These are phyloP conservation scores for Parvularia atlantis DNA, from an alignment of 78 protist genomes.

Conservation along the genomic window DNA sequence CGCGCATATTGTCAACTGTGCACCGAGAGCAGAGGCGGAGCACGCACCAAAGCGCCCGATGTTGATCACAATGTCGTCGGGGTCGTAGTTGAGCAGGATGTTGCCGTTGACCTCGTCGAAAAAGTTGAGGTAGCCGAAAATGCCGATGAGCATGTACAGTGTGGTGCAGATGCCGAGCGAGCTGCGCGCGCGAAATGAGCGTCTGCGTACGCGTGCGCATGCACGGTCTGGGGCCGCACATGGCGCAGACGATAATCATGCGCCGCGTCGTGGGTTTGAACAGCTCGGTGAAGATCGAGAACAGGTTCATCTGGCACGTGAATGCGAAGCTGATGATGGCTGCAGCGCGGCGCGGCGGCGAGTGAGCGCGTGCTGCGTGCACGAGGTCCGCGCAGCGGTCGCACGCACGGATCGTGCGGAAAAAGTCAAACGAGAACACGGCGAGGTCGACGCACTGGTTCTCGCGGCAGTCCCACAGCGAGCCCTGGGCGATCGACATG, in stretches of 20 bases:
- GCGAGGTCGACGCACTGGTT: not conserved
- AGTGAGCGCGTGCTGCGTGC: not conserved
- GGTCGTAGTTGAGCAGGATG: slow-evolving; percentile 14
- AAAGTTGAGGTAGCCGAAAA: slow-evolving; percentile 13
- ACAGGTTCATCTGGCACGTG: not conserved
- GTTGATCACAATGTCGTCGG: not conserved
- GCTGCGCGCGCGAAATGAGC: not conserved
- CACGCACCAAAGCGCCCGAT: not conserved
- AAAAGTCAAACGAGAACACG: not conserved
- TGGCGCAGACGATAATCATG: not conserved
- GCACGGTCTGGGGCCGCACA: not conserved
- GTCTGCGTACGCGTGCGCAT: not conserved
- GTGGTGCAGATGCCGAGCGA: not conserved
- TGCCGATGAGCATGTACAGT: not conserved
- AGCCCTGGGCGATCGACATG: not conserved
- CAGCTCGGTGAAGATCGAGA: not conserved
- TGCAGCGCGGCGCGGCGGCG: not conserved
- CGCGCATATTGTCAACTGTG: not conserved
- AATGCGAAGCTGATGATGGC: slow-evolving; percentile 13
- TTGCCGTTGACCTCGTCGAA: slow-evolving; percentile 1
- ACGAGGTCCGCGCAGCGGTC: not conserved
- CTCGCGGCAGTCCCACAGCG: not conserved
- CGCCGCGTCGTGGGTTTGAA: not conserved
- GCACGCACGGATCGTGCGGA: not conserved
- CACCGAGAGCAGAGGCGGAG: not conserved